Percentiles rank a stretch among this genome's conserved stretches.
Evolutionary conservation across 164 flowering plant species (phyloP).

Genomic region (Annona squamosa): DNA sequence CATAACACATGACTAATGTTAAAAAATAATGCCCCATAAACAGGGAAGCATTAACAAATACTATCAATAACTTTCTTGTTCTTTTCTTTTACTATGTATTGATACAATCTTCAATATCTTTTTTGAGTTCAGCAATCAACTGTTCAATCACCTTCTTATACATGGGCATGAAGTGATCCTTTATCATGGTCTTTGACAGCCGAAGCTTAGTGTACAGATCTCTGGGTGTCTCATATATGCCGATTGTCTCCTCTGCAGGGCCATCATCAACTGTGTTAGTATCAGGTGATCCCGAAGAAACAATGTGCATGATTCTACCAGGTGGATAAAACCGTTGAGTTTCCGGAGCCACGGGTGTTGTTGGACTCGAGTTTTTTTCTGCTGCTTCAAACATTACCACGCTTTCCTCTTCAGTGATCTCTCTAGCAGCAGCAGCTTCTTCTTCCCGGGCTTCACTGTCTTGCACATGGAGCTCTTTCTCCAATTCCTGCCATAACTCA

Average conservation of each 20-base stretch:
- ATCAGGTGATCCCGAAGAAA: conserved; percentile 31
- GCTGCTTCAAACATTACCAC: conserved; percentile 34
- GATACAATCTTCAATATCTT: conserved; percentile 27
- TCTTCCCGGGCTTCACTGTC: conserved; percentile 44
- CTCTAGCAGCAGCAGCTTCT: conserved; percentile 58
- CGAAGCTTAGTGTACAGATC: conserved; percentile 79
- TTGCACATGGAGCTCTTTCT: conserved; percentile 64
- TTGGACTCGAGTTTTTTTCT: conserved; percentile 25
- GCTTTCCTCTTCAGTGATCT: conserved; percentile 62
- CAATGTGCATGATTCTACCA: conserved; percentile 84
- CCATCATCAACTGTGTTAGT: conserved; percentile 21
- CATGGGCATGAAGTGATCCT: conserved; percentile 96
- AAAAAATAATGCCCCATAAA: neutral
- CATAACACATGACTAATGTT: neutral
- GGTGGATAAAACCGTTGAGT: conserved; percentile 72
- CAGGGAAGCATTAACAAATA: neutral
- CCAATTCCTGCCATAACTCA: conserved; percentile 74
- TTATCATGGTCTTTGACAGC: conserved; percentile 83
- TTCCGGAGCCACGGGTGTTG: conserved; percentile 43
- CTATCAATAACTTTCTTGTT: neutral
- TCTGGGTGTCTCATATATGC: conserved; percentile 75
- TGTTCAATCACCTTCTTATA: conserved; percentile 84
- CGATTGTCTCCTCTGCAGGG: conserved; percentile 32
- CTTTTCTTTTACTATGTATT: conserved; percentile 1
- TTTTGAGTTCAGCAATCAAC: conserved; percentile 56